Evolutionary conservation across 1,284 basidiomycete genomes (phyloP).

Genomic region (Malassezia yamatoensis): DNA sequence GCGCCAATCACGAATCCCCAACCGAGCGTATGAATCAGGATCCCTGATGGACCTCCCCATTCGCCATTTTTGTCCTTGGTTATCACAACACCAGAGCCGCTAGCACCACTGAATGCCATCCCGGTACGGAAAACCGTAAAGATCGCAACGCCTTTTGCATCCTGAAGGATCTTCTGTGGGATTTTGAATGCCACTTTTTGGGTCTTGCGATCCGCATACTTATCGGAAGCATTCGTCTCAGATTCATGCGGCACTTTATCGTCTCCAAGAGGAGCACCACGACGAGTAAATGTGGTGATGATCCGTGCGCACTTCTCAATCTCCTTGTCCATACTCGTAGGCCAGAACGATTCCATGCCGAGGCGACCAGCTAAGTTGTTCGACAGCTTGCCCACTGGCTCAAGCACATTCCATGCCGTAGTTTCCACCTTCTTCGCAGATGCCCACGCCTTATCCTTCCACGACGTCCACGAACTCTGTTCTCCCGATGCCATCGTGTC

Average conservation of each 20-base stretch:
- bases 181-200: constrained; percentile 46
- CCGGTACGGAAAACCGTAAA: constrained; percentile 46
- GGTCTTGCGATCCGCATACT: constrained; percentile 38
- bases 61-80: constrained; percentile 38
- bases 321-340: constrained; percentile 30
- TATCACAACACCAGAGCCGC: constrained; percentile 44
- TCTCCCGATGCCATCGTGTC: neutral
- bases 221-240: constrained; percentile 12
- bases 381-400: constrained; percentile 27
- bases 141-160: constrained; percentile 38
- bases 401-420: constrained; percentile 26
- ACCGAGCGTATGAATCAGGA: constrained; percentile 43
- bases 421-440: constrained; percentile 35
- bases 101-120: constrained; percentile 24
- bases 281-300: constrained; percentile 32
- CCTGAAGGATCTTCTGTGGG: constrained; percentile 30
- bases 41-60: constrained; percentile 44
- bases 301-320: constrained; percentile 42
- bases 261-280: constrained; percentile 22
- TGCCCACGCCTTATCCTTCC: constrained; percentile 17
- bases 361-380: constrained; percentile 28
- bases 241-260: constrained; percentile 3
- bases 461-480: constrained; percentile 3
- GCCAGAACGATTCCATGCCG: constrained; percentile 43
- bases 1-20: constrained; percentile 43